Evolutionary conservation across 2,329 filamentous ascomycete genomes (phyloP).

Genomic region (Plenodomus tracheiphilus): DNA sequence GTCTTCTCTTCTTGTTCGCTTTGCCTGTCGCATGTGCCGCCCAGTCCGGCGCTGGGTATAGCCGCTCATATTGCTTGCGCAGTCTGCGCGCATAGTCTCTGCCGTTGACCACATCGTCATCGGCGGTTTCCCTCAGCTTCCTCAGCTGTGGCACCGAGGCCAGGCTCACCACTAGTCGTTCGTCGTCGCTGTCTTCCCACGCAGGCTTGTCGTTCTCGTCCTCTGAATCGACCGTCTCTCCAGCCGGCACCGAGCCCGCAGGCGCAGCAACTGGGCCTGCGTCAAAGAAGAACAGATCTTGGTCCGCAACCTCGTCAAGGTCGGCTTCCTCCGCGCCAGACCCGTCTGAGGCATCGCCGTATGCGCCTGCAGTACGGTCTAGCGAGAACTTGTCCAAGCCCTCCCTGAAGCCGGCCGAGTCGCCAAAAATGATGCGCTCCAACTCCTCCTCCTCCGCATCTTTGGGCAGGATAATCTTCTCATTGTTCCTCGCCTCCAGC

Average conservation of each 20-base stretch:
- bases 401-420: constrained; percentile 77
- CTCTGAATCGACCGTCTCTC: constrained; percentile 46
- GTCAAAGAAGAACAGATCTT: constrained; percentile 85
- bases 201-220: constrained; percentile 56
- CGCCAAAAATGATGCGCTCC: constrained; percentile 85
- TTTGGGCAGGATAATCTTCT: constrained; percentile 58
- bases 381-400: constrained; percentile 66
- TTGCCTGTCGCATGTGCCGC: constrained; percentile 52
- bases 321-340: constrained; percentile 52
- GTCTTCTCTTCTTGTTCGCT: constrained; percentile 52
- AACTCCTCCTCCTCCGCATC: constrained; percentile 84
- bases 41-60: constrained; percentile 67
- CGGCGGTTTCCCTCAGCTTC: constrained; percentile 79
- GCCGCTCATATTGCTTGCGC: constrained; percentile 72
- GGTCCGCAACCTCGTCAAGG: constrained; percentile 72
- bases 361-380: constrained; percentile 41
- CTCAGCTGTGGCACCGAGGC: constrained; percentile 74
- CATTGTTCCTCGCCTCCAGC: constrained; percentile 24
- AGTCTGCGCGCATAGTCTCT: constrained; percentile 82
- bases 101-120: constrained; percentile 84
- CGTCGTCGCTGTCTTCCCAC: constrained; percentile 97
- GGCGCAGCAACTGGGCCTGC: constrained; percentile 56
- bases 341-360: constrained; percentile 41
- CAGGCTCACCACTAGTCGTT: constrained; percentile 81
- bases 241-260: constrained; percentile 45